These are phyloP conservation scores for Fomitopsis palustris DNA, from an alignment of 1,284 basidiomycete species.

Conservation along the genomic window DNA sequence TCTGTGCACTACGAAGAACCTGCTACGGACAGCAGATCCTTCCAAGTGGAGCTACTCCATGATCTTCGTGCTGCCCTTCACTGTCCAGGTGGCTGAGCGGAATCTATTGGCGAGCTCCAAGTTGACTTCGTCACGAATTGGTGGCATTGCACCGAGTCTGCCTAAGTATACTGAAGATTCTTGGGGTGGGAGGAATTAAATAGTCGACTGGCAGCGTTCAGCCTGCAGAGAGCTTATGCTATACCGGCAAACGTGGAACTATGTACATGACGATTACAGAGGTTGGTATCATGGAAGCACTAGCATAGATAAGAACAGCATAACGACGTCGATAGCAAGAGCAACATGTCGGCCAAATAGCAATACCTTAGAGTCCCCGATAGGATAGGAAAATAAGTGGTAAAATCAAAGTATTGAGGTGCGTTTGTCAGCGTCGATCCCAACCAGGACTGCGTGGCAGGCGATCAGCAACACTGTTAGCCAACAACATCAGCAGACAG, in stretches of 20 bases:
- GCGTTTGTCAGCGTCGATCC: neutral
- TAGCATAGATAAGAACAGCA: neutral
- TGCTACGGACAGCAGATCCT: neutral
- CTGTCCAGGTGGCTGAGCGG: neutral
- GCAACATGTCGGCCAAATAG: neutral
- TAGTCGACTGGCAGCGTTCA: no score
- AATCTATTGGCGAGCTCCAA: no score
- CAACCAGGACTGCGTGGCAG: neutral
- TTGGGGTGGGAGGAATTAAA: no score
- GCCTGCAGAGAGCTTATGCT: no score
- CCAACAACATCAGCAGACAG: neutral
- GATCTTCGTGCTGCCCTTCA: neutral
- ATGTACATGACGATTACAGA: neutral
- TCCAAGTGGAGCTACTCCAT: neutral
- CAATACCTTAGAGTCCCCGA: neutral
- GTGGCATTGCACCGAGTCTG: no score
- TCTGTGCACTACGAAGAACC: neutral
- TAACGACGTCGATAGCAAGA: neutral
- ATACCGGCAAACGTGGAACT: neutral
- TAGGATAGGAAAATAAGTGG: neutral
- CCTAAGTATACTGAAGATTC: no score
- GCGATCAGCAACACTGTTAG: neutral
- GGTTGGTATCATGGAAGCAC: neutral
- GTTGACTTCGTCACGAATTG: no score
- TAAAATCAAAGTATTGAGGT: neutral